These are phyloP conservation scores for Malus hybrid DNA, from an alignment of 331 rosid species.

Conservation along the genomic window DNA sequence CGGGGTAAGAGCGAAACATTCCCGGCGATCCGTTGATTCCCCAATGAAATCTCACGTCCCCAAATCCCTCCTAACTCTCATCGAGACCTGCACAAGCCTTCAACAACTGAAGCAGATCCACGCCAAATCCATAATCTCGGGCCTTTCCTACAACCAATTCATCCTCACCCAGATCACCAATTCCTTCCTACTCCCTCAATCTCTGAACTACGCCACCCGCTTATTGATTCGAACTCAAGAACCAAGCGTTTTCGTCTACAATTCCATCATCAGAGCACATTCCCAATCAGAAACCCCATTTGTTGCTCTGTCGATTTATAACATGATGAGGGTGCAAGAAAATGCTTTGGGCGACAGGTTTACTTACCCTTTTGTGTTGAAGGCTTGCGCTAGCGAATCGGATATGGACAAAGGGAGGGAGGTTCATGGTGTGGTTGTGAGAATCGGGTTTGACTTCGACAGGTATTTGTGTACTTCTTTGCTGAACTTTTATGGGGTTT, in stretches of 20 bases:
- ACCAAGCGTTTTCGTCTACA: not conserved
- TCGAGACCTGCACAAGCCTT: not conserved
- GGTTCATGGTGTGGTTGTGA: slow-evolving; percentile 3
- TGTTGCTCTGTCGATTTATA: not conserved
- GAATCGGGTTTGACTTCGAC: not conserved
- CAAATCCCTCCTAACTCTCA: not conserved
- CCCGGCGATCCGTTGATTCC: not conserved
- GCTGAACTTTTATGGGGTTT: not conserved
- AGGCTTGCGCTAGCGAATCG: not conserved
- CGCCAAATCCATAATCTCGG: not conserved
- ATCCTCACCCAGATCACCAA: not conserved
- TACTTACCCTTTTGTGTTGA: slow-evolving; percentile 1
- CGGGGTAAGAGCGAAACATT: not conserved
- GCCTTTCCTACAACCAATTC: not conserved
- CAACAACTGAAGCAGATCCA: not conserved
- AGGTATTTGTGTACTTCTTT: not conserved
- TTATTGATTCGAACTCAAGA: not conserved
- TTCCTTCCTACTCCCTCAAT: too few relatives aligned
- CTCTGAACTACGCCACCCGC: too few relatives aligned
- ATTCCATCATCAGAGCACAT: not conserved
- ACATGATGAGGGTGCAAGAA: not conserved
- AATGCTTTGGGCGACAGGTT: not conserved
- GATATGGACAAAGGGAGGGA: not conserved
- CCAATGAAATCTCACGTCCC: not conserved
- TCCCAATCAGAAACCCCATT: not conserved